Evolutionary conservation across 495 filamentous ascomycete species (phyloP).

Genomic region (Lasiosphaeria miniovina): DNA sequence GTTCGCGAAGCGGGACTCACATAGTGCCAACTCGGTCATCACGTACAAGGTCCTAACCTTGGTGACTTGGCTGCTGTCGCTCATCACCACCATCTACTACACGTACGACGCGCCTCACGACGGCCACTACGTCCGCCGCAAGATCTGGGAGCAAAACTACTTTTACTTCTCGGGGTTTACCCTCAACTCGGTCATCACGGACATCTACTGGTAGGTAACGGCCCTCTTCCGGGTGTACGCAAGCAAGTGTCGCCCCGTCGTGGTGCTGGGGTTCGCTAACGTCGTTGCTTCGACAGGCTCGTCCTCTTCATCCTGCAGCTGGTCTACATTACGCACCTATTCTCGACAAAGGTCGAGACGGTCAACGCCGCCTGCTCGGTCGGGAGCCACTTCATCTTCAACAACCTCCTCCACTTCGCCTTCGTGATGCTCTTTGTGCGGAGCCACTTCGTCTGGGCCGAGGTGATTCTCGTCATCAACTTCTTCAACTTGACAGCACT

Average conservation of each 20-base stretch:
- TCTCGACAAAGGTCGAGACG: slow-evolving; percentile 55
- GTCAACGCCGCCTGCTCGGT: slow-evolving; percentile 71
- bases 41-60: slow-evolving; percentile 66
- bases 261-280: background rate
- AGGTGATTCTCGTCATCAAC: slow-evolving; percentile 73
- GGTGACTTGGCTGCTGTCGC: slow-evolving; percentile 67
- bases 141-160: slow-evolving; percentile 69
- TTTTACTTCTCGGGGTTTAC: slow-evolving; percentile 69
- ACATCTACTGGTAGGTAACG: slow-evolving; percentile 66
- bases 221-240: background rate
- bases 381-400: slow-evolving; percentile 78
- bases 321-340: slow-evolving; percentile 73
- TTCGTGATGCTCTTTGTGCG: slow-evolving; percentile 83
- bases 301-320: slow-evolving; percentile 70
- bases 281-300: slow-evolving; percentile 51
- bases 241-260: no score
- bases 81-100: slow-evolving; percentile 69
- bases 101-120: slow-evolving; percentile 59
- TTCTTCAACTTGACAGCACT: slow-evolving; percentile 71
- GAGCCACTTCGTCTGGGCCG: slow-evolving; percentile 65
- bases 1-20: slow-evolving; percentile 61
- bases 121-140: slow-evolving; percentile 49
- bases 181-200: slow-evolving; percentile 64
- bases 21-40: slow-evolving; percentile 47
- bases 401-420: slow-evolving; percentile 73